A percentile compares a stretch with the other conserved stretches of the same genome.
These are phyloP conservation scores for Chalciporus pseudorubinellus DNA, from an alignment of 768 basidiomycete genomes.

Conservation along the genomic window DNA sequence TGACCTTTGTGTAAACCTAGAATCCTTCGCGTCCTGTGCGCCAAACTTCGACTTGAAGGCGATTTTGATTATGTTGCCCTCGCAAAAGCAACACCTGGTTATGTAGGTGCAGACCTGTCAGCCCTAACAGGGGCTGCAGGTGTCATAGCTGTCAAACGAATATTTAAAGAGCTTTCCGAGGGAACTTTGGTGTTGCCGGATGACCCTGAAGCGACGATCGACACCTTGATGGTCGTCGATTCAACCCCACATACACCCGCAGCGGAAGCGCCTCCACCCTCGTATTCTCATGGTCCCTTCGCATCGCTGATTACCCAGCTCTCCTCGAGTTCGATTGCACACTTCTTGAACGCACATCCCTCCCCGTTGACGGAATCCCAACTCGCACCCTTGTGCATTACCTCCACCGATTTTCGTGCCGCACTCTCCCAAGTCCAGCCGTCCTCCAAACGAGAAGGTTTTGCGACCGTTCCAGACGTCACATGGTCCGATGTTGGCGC, in stretches of 20 bases:
- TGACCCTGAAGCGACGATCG: slow-evolving; percentile 13
- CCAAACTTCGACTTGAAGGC: slow-evolving; percentile 80
- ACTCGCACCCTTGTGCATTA: slow-evolving; percentile 80
- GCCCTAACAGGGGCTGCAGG: slow-evolving; percentile 92
- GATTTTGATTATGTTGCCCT: slow-evolving; percentile 84
- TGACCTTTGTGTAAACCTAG: slow-evolving; percentile 41
- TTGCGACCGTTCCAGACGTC: slow-evolving; percentile 94
- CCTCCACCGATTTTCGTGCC: slow-evolving; percentile 69
- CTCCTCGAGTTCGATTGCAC: slow-evolving; percentile 71
- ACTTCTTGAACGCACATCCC: slow-evolving; percentile 88
- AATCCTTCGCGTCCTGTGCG: slow-evolving; percentile 82
- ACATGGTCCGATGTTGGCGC: slow-evolving; percentile 96
- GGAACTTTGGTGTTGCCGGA: slow-evolving; percentile 59
- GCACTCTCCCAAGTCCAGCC: slow-evolving; percentile 93
- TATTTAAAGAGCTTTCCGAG: slow-evolving; percentile 78
- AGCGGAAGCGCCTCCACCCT: slow-evolving; percentile 11
- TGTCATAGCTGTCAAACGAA: slow-evolving; percentile 93
- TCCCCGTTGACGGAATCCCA: slow-evolving; percentile 72
- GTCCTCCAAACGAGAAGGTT: slow-evolving; percentile 96
- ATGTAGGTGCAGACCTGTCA: slow-evolving; percentile 92
- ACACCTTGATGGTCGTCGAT: slow-evolving; percentile 40
- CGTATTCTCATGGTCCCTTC: slow-evolving; percentile 31
- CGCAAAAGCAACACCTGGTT: slow-evolving; percentile 94
- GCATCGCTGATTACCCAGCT: slow-evolving; percentile 39
- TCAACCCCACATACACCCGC: slow-evolving; percentile 16